Evolutionary conservation across 768 basidiomycete species (phyloP).

Genomic region (Chalciporus piperatus): DNA sequence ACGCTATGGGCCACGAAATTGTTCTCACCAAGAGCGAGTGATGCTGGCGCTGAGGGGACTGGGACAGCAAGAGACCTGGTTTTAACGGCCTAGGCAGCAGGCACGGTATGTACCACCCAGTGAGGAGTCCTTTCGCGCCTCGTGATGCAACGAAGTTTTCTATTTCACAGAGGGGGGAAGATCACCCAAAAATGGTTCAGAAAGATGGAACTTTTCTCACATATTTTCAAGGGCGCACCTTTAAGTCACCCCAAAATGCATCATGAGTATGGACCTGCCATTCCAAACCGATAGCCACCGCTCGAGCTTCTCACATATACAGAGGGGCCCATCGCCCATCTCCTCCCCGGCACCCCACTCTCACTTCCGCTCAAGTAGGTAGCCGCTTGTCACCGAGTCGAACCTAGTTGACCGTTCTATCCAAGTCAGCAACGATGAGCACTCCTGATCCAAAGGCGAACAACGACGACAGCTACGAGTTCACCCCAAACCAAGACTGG

Average conservation of each 20-base stretch:
- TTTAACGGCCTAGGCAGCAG: constrained; percentile 7
- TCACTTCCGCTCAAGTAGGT: neutral
- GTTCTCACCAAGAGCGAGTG: neutral
- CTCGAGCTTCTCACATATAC: constrained; percentile 19
- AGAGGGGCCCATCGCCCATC: neutral
- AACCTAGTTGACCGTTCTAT: neutral
- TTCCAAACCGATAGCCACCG: neutral
- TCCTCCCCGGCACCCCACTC: neutral
- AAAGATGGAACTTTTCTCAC: neutral
- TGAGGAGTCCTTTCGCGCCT: neutral
- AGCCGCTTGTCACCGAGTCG: neutral
- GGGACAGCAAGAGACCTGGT: neutral
- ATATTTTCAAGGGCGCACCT: neutral
- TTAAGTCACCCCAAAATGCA: constrained; percentile 10
- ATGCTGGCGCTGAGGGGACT: neutral
- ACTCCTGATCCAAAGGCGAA: neutral
- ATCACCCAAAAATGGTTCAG: constrained; percentile 8
- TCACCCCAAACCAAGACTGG: constrained; percentile 57
- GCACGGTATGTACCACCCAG: neutral
- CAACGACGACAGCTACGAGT: constrained; percentile 29
- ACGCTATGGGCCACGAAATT: neutral
- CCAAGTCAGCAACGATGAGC: constrained; percentile 14
- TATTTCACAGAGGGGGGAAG: neutral
- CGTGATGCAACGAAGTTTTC: neutral
- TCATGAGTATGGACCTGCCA: neutral